A percentile compares a stretch with the other conserved stretches of the same genome.
These are phyloP conservation scores for Violaceomyces palustris DNA, from an alignment of 1,284 basidiomycete species.

Conservation along the genomic window DNA sequence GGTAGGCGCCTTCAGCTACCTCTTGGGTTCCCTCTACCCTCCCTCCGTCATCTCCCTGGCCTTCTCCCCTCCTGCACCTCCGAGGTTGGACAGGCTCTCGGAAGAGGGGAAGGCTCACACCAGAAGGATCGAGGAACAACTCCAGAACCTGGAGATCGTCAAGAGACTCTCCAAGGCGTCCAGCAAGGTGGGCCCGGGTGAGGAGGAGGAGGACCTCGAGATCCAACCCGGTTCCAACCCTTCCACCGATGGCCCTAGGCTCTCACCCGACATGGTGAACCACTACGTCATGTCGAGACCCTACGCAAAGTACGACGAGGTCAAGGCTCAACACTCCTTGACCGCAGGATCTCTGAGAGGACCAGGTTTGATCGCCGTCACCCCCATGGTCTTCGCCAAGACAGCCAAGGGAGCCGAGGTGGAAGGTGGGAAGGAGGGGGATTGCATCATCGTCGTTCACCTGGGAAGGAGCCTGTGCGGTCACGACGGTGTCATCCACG, in stretches of 20 bases:
- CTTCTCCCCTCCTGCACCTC: slow-evolving; percentile 67
- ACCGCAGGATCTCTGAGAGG: slow-evolving; percentile 79
- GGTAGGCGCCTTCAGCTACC: slow-evolving; percentile 54
- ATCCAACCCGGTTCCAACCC: slow-evolving; percentile 12
- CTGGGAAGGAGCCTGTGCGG: slow-evolving; percentile 78
- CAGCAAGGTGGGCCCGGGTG: slow-evolving; percentile 15
- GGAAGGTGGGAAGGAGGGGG: slow-evolving; percentile 43
- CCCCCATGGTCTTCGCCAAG: slow-evolving; percentile 45
- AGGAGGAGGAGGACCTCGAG: slow-evolving; percentile 12
- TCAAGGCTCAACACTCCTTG: slow-evolving; percentile 69
- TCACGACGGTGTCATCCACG: slow-evolving; percentile 89
- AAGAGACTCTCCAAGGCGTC: slow-evolving; percentile 45
- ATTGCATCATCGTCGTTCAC: slow-evolving; percentile 62
- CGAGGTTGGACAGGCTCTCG: slow-evolving; percentile 63
- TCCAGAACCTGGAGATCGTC: slow-evolving; percentile 62
- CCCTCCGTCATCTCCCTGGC: slow-evolving; percentile 63
- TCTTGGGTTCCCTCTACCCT: slow-evolving; percentile 64
- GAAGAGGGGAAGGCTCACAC: slow-evolving; percentile 63
- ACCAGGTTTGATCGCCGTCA: slow-evolving; percentile 56
- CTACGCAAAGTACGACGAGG: slow-evolving; percentile 65
- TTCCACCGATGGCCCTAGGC: slow-evolving; percentile 10
- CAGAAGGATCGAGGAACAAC: slow-evolving; percentile 63
- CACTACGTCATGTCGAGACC: slow-evolving; percentile 60
- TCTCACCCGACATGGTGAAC: slow-evolving; percentile 18
- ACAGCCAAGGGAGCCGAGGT: slow-evolving; percentile 33